Conservation (phyloP, 176 grass and related monocot genomes). For the Eleusine indica region DNA sequence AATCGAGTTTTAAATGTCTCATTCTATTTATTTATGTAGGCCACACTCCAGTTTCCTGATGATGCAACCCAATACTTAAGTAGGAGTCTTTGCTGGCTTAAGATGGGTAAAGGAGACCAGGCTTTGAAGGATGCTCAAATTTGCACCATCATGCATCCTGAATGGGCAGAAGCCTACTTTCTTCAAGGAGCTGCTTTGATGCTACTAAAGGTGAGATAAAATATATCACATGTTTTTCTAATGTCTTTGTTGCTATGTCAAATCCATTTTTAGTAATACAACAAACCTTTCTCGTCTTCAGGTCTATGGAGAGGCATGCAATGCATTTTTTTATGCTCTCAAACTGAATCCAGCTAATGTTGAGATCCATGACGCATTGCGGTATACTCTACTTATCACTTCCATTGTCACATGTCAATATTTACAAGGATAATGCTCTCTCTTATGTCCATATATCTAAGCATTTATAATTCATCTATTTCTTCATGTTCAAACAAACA, state of each 20-base stretch:
- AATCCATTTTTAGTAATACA: conserved; percentile 7
- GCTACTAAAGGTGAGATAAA: conserved; percentile 43
- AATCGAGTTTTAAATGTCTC: too few relatives aligned
- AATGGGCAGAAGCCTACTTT: conserved; percentile 50
- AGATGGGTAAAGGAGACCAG: conserved; percentile 30
- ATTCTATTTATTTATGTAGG: conserved; percentile 8
- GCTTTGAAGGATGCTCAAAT: conserved; percentile 42
- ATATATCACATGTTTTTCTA: neutral
- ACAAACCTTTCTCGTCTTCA: conserved; percentile 1
- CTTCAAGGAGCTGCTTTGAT: conserved; percentile 45
- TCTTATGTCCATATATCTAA: neutral
- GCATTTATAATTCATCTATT: neutral
- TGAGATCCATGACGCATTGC: conserved; percentile 30
- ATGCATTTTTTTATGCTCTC: conserved; percentile 45
- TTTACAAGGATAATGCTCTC: neutral
- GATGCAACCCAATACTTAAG: conserved; percentile 42
- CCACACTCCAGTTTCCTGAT: neutral
- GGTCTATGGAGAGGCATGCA: conserved; percentile 49
- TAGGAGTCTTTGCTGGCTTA: conserved; percentile 51
- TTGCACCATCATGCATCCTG: conserved; percentile 24
- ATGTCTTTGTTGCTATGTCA: neutral
- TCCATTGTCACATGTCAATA: too few relatives aligned
- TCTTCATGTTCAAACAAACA: neutral
- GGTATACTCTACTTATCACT: neutral
- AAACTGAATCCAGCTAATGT: conserved; percentile 35